Conservation (phyloP, 2,329 filamentous ascomycete genomes). For the Xylaria sp. region DNA sequence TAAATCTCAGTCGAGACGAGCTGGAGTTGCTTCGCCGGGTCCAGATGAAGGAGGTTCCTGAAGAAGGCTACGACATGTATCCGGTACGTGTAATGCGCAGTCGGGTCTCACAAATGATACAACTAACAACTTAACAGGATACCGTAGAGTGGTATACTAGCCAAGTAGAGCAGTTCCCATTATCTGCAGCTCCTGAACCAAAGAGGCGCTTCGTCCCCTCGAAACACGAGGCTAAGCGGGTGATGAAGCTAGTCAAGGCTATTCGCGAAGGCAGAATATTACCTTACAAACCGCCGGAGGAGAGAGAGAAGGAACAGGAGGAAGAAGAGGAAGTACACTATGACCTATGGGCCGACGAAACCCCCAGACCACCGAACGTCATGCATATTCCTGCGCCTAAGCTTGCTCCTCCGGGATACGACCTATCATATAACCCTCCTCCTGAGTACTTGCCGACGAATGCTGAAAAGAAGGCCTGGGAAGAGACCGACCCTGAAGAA, state of each 20-base stretch:
- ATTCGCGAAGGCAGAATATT: slow-evolving; percentile 93
- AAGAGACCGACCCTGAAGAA: slow-evolving; percentile 86
- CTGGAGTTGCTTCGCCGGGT: slow-evolving; percentile 86
- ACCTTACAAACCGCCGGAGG: slow-evolving; percentile 80
- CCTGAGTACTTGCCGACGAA: slow-evolving; percentile 89
- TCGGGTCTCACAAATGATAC: background rate
- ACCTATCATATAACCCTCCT: slow-evolving; percentile 95
- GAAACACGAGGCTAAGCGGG: slow-evolving; percentile 93
- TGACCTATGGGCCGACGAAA: slow-evolving; percentile 95
- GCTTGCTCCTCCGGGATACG: slow-evolving; percentile 88
- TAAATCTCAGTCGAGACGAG: slow-evolving; percentile 86
- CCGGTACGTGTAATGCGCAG: slow-evolving; percentile 59
- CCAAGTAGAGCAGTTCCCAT: slow-evolving; percentile 88
- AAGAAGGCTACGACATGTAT: slow-evolving; percentile 91
- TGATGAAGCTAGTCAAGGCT: slow-evolving; percentile 96
- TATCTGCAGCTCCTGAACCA: slow-evolving; percentile 92
- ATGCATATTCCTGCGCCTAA: slow-evolving; percentile 98
- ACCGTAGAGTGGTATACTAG: slow-evolving; percentile 94
- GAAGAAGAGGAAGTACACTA: slow-evolving; percentile 75
- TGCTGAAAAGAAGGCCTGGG: slow-evolving; percentile 84
- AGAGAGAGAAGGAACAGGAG: slow-evolving; percentile 70
- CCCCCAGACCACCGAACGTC: slow-evolving; percentile 77
- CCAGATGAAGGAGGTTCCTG: slow-evolving; percentile 85
- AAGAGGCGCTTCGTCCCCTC: slow-evolving; percentile 95
- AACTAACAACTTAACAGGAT: slow-evolving; percentile 55